A percentile compares a stretch with the other conserved stretches of the same genome.
phyloP scores from a whole-genome alignment of 2,329 filamentous ascomycete genomes.

The Amauroascus niger region DNA sequence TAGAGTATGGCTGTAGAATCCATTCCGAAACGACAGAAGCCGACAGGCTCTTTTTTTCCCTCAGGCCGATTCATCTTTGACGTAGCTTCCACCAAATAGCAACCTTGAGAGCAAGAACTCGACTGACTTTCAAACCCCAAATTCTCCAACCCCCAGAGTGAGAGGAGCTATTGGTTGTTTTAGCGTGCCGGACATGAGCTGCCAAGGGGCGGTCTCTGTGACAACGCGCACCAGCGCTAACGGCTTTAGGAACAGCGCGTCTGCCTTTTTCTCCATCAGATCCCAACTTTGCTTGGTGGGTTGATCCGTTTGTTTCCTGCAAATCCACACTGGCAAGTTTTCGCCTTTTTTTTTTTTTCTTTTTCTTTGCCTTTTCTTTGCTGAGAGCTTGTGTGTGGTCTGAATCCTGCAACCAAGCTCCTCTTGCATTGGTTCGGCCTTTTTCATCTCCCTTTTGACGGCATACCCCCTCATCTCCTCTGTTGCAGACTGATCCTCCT shows the following conservation, averaged over 20 bases:
- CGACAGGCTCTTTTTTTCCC: no score
- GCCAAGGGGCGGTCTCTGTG: conserved; percentile 1
- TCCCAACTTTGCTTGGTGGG: conserved; percentile 8
- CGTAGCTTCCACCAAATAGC: no score
- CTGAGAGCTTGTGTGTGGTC: conserved; percentile 10
- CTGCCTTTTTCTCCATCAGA: neutral
- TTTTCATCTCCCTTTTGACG: neutral
- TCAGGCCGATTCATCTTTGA: no score
- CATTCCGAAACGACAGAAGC: no score
- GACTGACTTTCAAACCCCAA: no score
- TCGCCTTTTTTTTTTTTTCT: conserved; percentile 15
- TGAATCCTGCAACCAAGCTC: conserved; percentile 7
- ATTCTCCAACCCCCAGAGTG: no score
- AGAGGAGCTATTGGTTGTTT: neutral
- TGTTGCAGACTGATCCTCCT: neutral
- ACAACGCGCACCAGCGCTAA: conserved; percentile 2
- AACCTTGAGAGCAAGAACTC: no score
- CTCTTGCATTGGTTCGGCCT: conserved; percentile 8
- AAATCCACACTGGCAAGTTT: conserved; percentile 5
- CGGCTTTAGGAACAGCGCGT: conserved; percentile 3
- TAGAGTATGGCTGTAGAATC: no score
- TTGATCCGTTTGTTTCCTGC: conserved; percentile 2
- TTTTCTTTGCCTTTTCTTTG: conserved; percentile 11
- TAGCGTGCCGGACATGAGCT: neutral
- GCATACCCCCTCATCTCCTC: conserved; percentile 9